These are phyloP conservation scores for Penicillium freii DNA, from an alignment of 2,329 filamentous ascomycete species.

Conservation along the genomic window DNA sequence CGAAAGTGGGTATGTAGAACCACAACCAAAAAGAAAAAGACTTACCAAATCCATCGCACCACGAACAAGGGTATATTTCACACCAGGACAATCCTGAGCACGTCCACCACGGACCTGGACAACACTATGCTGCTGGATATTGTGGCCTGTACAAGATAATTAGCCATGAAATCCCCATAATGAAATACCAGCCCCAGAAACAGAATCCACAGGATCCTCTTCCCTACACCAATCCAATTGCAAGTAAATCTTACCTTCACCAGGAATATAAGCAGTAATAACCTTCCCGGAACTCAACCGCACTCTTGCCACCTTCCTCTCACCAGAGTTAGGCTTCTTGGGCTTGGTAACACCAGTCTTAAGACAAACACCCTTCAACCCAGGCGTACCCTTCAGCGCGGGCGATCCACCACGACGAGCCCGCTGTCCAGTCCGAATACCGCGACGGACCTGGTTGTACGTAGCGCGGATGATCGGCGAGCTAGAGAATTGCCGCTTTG, in stretches of 20 bases:
- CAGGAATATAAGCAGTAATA: conserved; percentile 91
- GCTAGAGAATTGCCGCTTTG: conserved; percentile 54
- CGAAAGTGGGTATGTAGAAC: not conserved
- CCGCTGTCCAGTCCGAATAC: conserved; percentile 74
- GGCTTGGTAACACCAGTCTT: conserved; percentile 91
- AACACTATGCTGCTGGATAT: conserved; percentile 97
- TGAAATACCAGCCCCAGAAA: not conserved
- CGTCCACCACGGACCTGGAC: conserved; percentile 92
- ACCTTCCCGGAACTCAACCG: conserved; percentile 82
- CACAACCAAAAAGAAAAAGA: conserved; percentile 23
- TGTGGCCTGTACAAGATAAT: conserved; percentile 62
- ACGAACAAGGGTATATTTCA: conserved; percentile 89
- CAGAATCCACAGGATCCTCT: not conserved
- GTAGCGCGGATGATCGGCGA: conserved; percentile 61
- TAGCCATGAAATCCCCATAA: not conserved
- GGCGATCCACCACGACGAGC: conserved; percentile 86
- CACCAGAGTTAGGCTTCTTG: conserved; percentile 98
- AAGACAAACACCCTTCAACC: conserved; percentile 93
- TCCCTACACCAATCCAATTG: conserved; percentile 19
- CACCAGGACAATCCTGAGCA: conserved; percentile 96
- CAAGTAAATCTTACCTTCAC: conserved; percentile 62
- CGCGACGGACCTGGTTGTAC: conserved; percentile 70
- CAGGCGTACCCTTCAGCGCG: conserved; percentile 71
- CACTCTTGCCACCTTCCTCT: conserved; percentile 92
- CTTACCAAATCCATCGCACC: conserved; percentile 90